A percentile compares a stretch with the other conserved stretches of the same genome.
These are phyloP conservation scores for Alternaria sp. DNA, from an alignment of 2,329 filamentous ascomycete species.

Conservation along the genomic window DNA sequence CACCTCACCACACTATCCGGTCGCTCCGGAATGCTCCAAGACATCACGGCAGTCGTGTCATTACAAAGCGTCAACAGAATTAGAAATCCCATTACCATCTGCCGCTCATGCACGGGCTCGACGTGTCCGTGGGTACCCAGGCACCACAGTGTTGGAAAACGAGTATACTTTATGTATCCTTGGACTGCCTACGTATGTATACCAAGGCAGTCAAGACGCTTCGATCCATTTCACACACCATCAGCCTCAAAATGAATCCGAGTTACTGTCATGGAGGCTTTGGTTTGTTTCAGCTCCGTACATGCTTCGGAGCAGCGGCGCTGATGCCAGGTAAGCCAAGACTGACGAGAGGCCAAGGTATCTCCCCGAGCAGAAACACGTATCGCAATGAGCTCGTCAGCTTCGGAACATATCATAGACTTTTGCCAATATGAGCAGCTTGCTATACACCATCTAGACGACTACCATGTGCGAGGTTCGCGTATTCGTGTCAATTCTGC, in stretches of 20 bases:
- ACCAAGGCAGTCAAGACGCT: not conserved
- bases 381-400: not conserved
- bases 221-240: not conserved
- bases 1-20: not conserved
- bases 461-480: not conserved
- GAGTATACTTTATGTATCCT: not conserved
- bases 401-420: not conserved
- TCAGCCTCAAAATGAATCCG: not conserved
- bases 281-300: not conserved
- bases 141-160: not conserved
- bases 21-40: not conserved
- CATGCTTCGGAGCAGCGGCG: not conserved
- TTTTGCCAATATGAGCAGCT: not conserved
- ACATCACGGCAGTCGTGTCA: not conserved
- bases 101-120: not conserved
- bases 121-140: not conserved
- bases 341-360: conserved; percentile 2
- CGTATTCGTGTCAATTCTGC: not conserved
- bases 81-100: not conserved
- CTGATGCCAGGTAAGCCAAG: conserved; percentile 1
- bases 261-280: not conserved
- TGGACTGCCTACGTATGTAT: not conserved
- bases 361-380: conserved; percentile 4
- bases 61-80: not conserved
- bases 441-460: not conserved